Base-by-base conservation (phyloP, 306 rosid genomes). In the Ormosia semicastrata region DNA sequence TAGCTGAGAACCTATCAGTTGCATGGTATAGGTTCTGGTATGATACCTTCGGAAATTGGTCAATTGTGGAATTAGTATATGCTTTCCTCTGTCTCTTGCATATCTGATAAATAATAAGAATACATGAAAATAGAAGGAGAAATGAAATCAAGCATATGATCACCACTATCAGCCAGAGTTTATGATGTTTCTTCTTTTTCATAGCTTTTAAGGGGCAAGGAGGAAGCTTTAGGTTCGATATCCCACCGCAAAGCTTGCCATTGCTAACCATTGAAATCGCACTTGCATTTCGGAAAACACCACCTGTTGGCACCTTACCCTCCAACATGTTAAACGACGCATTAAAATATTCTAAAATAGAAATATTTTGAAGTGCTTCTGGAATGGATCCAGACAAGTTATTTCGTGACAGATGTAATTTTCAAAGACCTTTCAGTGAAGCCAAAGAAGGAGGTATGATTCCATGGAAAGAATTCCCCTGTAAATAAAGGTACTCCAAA, bases 381-480 rank as follows among this genome's bases (percentile, higher is more conserved):
- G 65, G 66, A 52, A 73, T 8, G 0, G 11, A 6, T 1, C 79
- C 70, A 10, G 57, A 58, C 17, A 75, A 29, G 15, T 58, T 73
- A 15, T 73, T 73, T 7, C 34, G 33, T 33, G 78, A 73, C 11
- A 73, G 50, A 8, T 73, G 53, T 53, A 54, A 13, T 5, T 72
- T 8, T 49, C 54, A 17, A 12, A 49, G 54, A 49, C 54, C 54
- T 49, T 49, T 49, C 17, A 49, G 3, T 49, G 33, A 66, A 66
- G 33, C 6, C 12, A 66, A 33, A 2, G 52, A 66, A 39, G 71
- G 47, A n/a, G 40, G 85, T 34, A 75, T 1, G 12, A 0, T 75
- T 8, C 75, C 79, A 13, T 9, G 41, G 15, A 85, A 60, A 30
- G 4, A 73, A 29, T 80, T 85, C 3, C 66, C 71, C 1, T 63